phyloP scores from a whole-genome alignment of 2,329 filamentous ascomycete species.

The Aspergillus sp. region DNA sequence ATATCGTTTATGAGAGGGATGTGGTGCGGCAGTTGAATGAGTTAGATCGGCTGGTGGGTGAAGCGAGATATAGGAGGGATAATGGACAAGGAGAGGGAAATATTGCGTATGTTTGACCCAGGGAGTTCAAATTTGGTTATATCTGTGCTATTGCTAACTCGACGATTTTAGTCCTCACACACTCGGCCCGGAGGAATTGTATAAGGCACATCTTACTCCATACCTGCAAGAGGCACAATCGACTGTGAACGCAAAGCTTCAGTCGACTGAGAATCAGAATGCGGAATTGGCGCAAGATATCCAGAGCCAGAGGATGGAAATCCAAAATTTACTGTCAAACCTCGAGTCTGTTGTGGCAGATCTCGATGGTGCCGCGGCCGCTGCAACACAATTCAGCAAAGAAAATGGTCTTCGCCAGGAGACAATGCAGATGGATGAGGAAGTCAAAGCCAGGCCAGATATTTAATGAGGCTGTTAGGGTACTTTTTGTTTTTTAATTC shows the following conservation, averaged over 20 bases:
- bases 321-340: slow-evolving; percentile 50
- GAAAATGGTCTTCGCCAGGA: slow-evolving; percentile 37
- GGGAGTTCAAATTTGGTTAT: slow-evolving; percentile 42
- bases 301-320: slow-evolving; percentile 51
- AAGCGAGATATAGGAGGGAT: slow-evolving; percentile 52
- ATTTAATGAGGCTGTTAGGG: slow-evolving; percentile 11
- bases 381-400: slow-evolving; percentile 34
- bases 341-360: slow-evolving; percentile 55
- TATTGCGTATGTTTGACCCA: slow-evolving; percentile 44
- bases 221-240: slow-evolving; percentile 48
- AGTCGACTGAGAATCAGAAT: slow-evolving; percentile 49
- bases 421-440: slow-evolving; percentile 40
- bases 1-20: slow-evolving; percentile 52
- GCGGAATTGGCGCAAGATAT: slow-evolving; percentile 48
- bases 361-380: slow-evolving; percentile 47
- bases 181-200: slow-evolving; percentile 52
- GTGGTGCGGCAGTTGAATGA: slow-evolving; percentile 57
- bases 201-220: slow-evolving; percentile 55
- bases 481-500: not conserved
- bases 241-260: slow-evolving; percentile 47
- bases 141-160: slow-evolving; percentile 18
- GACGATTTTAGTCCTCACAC: slow-evolving; percentile 49
- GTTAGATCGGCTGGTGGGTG: slow-evolving; percentile 55
- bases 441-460: slow-evolving; percentile 27
- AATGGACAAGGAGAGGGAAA: slow-evolving; percentile 32